These are phyloP conservation scores for Adansonia grandidieri DNA, from an alignment of 441 rosid species.

Conservation along the genomic window DNA sequence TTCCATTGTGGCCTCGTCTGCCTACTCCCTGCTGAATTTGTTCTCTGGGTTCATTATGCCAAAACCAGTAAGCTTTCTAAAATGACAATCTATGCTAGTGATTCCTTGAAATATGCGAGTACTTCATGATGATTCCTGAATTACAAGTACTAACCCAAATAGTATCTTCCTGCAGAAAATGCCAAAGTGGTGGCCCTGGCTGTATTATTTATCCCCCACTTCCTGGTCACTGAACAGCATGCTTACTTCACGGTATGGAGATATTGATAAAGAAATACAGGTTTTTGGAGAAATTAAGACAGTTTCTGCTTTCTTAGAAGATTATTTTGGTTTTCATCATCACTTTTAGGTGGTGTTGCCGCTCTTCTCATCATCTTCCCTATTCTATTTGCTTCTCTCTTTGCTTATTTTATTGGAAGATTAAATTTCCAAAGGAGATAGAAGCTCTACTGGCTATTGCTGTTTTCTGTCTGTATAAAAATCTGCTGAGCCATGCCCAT, in stretches of 20 bases:
- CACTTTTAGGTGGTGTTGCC: constrained; percentile 40
- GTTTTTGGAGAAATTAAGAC: constrained; percentile 54
- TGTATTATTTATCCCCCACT: constrained; percentile 56
- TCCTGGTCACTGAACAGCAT: constrained; percentile 69
- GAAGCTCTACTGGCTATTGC: neutral
- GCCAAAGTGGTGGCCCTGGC: constrained; percentile 78
- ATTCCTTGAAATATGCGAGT: too few species aligned
- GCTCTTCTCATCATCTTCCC: constrained; percentile 51
- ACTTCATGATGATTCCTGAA: too few species aligned
- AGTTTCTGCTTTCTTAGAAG: constrained; percentile 49
- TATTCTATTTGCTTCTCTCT: constrained; percentile 49
- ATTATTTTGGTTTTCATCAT: constrained; percentile 53
- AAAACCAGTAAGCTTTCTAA: constrained; percentile 41
- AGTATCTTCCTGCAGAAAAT: constrained; percentile 40
- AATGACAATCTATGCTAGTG: too few species aligned
- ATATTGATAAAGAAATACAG: constrained; percentile 37
- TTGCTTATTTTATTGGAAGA: constrained; percentile 41
- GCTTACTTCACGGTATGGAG: constrained; percentile 66
- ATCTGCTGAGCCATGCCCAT: neutral
- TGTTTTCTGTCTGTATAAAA: neutral
- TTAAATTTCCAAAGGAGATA: constrained; percentile 48
- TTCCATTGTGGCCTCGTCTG: constrained; percentile 35
- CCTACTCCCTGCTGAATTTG: constrained; percentile 40
- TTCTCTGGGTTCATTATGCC: constrained; percentile 53
- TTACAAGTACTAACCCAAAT: too few species aligned